Percentiles rank a stretch among this genome's conserved stretches.
These are phyloP conservation scores for Laburnicola sp. DNA, from an alignment of 2,329 filamentous ascomycete species.

Conservation along the genomic window DNA sequence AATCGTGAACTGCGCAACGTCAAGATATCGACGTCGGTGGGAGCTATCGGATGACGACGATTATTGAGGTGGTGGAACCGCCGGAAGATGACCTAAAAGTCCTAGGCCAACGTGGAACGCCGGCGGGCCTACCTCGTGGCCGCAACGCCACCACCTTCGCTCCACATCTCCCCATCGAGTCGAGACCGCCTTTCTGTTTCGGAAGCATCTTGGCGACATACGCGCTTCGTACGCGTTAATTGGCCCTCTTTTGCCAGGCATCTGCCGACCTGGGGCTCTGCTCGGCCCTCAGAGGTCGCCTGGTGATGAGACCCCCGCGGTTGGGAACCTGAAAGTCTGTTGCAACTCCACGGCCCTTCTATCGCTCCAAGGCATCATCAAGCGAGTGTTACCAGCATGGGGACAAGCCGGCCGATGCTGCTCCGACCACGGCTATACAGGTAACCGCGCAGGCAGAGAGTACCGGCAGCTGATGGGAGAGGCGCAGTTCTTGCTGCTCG, in stretches of 20 bases:
- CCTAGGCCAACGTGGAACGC: not conserved
- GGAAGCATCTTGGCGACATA: not conserved
- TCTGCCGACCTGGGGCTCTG: not conserved
- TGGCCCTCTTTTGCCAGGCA: conserved; percentile 9
- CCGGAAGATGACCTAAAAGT: not conserved
- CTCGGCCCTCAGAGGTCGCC: not conserved
- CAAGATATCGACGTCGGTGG: too few species aligned
- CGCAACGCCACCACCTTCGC: conserved; percentile 4
- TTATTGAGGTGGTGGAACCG: not conserved
- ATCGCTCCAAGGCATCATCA: too few species aligned
- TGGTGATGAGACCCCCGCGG: not conserved
- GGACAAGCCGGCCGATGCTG: conserved; percentile 10
- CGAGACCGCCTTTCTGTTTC: conserved; percentile 1
- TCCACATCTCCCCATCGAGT: not conserved
- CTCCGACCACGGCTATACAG: not conserved
- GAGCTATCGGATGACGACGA: too few species aligned
- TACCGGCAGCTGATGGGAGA: conserved; percentile 4
- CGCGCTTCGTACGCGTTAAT: conserved; percentile 13
- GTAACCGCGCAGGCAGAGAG: conserved; percentile 1
- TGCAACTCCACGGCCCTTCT: too few species aligned
- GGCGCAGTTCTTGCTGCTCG: conserved; percentile 12
- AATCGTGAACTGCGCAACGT: too few species aligned
- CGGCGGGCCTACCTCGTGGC: not conserved
- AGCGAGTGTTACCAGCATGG: too few species aligned
- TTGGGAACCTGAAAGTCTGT: not conserved